These are phyloP conservation scores for Cronartium ribicola DNA, from an alignment of 1,284 basidiomycete genomes.

Conservation along the genomic window DNA sequence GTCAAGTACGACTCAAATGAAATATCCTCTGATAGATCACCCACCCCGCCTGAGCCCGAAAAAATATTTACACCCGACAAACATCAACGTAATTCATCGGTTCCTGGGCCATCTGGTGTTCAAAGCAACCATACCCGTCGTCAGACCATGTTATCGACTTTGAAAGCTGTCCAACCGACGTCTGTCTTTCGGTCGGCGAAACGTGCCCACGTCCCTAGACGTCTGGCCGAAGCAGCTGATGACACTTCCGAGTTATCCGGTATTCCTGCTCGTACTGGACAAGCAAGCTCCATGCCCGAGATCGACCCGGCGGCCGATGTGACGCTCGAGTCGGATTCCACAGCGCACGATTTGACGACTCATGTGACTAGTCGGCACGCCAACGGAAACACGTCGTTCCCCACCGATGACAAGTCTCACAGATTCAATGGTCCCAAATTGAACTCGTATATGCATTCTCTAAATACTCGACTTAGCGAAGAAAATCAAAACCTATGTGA, in stretches of 20 bases:
- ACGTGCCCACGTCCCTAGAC: constrained; percentile 16
- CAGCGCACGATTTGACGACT: constrained; percentile 74
- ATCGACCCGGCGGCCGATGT: constrained; percentile 3
- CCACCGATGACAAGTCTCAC: constrained; percentile 58
- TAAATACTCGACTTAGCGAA: constrained; percentile 71
- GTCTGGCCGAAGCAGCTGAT: constrained; percentile 17
- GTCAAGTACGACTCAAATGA: background rate
- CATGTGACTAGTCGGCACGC: constrained; percentile 57
- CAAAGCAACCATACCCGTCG: background rate
- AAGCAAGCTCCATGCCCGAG: constrained; percentile 10
- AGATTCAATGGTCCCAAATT: constrained; percentile 75
- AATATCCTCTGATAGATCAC: constrained; percentile 7
- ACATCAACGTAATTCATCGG: background rate
- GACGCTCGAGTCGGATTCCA: constrained; percentile 70
- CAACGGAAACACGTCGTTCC: constrained; percentile 70
- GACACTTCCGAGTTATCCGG: constrained; percentile 29
- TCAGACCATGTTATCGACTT: constrained; percentile 12
- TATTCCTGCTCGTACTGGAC: constrained; percentile 3
- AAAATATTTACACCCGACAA: constrained; percentile 2
- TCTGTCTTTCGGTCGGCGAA: constrained; percentile 16
- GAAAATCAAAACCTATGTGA: constrained; percentile 64
- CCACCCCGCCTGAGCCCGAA: constrained; percentile 21
- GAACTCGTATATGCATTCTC: constrained; percentile 71
- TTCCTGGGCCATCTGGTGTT: background rate
- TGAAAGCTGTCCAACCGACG: constrained; percentile 14